These are phyloP conservation scores for Straminergon stramineum DNA, from an alignment of 225 moss, liverwort and hornwort species.

Conservation along the genomic window DNA sequence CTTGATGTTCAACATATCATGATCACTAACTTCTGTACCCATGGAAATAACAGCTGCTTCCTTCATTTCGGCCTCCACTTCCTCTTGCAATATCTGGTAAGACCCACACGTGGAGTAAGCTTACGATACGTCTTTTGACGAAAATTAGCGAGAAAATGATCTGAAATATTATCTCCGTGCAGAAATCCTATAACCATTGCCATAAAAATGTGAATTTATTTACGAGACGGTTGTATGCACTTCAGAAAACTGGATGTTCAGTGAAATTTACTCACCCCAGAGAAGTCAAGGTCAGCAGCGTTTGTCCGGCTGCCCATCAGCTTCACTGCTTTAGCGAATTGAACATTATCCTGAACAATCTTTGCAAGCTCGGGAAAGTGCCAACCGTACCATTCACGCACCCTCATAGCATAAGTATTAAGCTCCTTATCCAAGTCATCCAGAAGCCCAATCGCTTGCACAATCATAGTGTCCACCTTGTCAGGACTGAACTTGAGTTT, in stretches of 20 bases:
- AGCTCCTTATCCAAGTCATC: slow-evolving; percentile 92
- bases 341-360: slow-evolving; percentile 72
- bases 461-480: slow-evolving; percentile 89
- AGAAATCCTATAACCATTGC: neutral
- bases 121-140: neutral
- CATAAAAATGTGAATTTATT: neutral
- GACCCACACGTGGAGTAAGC: neutral
- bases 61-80: slow-evolving; percentile 72
- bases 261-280: slow-evolving; percentile 1
- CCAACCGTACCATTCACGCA: slow-evolving; percentile 91
- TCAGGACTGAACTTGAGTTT: slow-evolving; percentile 86
- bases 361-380: slow-evolving; percentile 81
- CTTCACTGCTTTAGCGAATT: slow-evolving; percentile 63
- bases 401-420: slow-evolving; percentile 86
- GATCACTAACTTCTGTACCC: slow-evolving; percentile 81
- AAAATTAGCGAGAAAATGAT: neutral
- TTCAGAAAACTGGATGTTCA: neutral
- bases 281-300: slow-evolving; percentile 64
- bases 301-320: slow-evolving; percentile 63
- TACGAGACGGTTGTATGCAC: neutral
- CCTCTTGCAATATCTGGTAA: slow-evolving; percentile 55
- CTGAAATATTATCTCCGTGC: neutral
- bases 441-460: slow-evolving; percentile 77
- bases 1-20: slow-evolving; percentile 78
- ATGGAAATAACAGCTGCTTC: slow-evolving; percentile 26